A percentile compares a stretch with the other conserved stretches of the same genome.
phyloP scores from a whole-genome alignment of 2,329 filamentous ascomycete species.

The Fusarium phyllophilum region DNA sequence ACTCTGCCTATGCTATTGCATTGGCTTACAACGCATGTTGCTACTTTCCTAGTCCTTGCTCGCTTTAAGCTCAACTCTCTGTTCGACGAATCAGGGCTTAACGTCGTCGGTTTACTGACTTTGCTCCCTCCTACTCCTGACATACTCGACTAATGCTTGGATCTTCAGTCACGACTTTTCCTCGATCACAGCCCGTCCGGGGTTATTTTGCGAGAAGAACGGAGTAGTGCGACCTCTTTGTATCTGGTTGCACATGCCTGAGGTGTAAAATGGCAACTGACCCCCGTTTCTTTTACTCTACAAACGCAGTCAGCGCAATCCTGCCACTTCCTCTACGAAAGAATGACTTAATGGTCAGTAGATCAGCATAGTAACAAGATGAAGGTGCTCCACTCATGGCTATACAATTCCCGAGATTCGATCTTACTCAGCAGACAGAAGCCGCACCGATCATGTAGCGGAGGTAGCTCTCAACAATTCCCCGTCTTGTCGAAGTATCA shows the following conservation, averaged over 20 bases:
- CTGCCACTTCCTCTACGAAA: constrained; percentile 2
- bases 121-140: neutral
- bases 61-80: constrained; percentile 6
- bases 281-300: constrained; percentile 8
- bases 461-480: neutral
- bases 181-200: constrained; percentile 11
- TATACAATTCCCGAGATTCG: constrained; percentile 10
- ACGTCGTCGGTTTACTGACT: constrained; percentile 1
- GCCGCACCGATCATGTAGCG: constrained; percentile 1
- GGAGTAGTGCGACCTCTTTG: neutral
- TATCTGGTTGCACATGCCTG: neutral
- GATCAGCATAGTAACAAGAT: constrained; percentile 6
- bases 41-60: constrained; percentile 27
- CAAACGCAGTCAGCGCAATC: constrained; percentile 9
- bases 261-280: neutral
- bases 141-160: constrained; percentile 14
- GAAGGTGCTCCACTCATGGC: constrained; percentile 16
- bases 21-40: constrained; percentile 17
- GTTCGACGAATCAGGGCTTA: constrained; percentile 17
- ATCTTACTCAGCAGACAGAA: constrained; percentile 24
- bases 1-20: constrained; percentile 18
- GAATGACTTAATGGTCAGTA: neutral
- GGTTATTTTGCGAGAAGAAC: neutral
- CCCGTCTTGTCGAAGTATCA: neutral
- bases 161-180: constrained; percentile 2